A percentile compares a stretch with the other conserved stretches of the same genome.
Conservation (phyloP, 2,329 filamentous ascomycete species). For the Leptodontidium sp. region DNA sequence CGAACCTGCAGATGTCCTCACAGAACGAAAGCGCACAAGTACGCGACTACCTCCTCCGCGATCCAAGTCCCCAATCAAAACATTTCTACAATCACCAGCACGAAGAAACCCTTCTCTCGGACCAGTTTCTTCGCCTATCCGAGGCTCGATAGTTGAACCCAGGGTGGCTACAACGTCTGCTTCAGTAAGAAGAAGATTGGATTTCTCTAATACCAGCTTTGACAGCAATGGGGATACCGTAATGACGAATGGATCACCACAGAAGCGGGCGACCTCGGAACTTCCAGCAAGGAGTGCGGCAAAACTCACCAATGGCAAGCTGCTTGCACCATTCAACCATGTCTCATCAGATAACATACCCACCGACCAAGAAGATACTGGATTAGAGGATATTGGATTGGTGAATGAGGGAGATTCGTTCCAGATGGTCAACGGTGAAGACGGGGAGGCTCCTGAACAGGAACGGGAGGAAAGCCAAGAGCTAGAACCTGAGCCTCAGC, state of each 20-base stretch:
- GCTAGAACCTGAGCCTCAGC: slow-evolving; percentile 32
- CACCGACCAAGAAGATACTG: slow-evolving; percentile 43
- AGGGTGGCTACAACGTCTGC: slow-evolving; percentile 36
- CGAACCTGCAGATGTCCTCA: slow-evolving; percentile 55
- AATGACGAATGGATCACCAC: slow-evolving; percentile 25
- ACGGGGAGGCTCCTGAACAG: slow-evolving; percentile 44
- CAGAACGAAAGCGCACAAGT: slow-evolving; percentile 46
- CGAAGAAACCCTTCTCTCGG: slow-evolving; percentile 45
- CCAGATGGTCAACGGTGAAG: slow-evolving; percentile 38
- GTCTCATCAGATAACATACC: slow-evolving; percentile 18
- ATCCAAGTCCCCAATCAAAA: slow-evolving; percentile 48
- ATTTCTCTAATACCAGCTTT: slow-evolving; percentile 43
- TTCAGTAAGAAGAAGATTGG: slow-evolving; percentile 44
- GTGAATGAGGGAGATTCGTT: slow-evolving; percentile 45
- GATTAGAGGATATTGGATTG: slow-evolving; percentile 61
- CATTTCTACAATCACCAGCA: slow-evolving; percentile 47
- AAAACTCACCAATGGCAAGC: slow-evolving; percentile 38
- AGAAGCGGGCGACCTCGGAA: slow-evolving; percentile 35
- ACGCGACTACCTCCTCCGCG: slow-evolving; percentile 45
- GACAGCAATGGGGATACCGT: slow-evolving; percentile 29
- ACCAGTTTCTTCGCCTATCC: slow-evolving; percentile 43
- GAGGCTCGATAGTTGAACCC: slow-evolving; percentile 41
- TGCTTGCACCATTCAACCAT: slow-evolving; percentile 27
- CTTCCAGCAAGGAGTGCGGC: slow-evolving; percentile 28
- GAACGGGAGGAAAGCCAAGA: slow-evolving; percentile 35